phyloP scores from a whole-genome alignment of 805 yeast genomes.

The Pichia californica region DNA sequence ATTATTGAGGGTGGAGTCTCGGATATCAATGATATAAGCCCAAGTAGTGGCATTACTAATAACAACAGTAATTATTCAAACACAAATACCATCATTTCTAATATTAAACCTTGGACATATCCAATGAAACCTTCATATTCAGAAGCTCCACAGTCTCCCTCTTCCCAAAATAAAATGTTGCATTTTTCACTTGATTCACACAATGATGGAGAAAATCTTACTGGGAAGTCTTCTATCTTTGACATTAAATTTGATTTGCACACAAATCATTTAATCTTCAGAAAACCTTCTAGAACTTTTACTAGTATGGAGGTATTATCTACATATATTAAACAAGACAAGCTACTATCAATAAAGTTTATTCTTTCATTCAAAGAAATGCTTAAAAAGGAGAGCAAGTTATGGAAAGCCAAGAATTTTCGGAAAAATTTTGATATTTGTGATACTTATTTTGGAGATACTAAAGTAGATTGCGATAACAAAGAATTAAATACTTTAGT shows the following conservation, averaged over 20 bases:
- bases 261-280: not conserved
- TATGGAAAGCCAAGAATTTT: conserved; percentile 7
- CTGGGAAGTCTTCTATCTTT: conserved; percentile 2
- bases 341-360: not conserved
- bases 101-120: too few relatives aligned
- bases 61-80: too few relatives aligned
- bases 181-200: too few relatives aligned
- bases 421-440: not conserved
- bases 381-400: not conserved
- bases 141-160: too few relatives aligned
- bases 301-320: not conserved
- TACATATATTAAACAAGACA: not conserved
- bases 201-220: too few relatives aligned
- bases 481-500: not conserved
- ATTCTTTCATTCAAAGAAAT: conserved; percentile 1
- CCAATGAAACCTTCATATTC: too few relatives aligned
- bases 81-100: too few relatives aligned
- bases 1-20: not conserved
- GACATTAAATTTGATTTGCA: not conserved
- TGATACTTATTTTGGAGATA: not conserved
- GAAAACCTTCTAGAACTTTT: conserved; percentile 9
- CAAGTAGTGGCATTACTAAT: too few relatives aligned
- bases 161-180: too few relatives aligned
- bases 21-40: too few relatives aligned
- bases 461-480: not conserved